Evolutionary conservation across 306 rosid species (phyloP).

Genomic region (Mimosa bimucronata): DNA sequence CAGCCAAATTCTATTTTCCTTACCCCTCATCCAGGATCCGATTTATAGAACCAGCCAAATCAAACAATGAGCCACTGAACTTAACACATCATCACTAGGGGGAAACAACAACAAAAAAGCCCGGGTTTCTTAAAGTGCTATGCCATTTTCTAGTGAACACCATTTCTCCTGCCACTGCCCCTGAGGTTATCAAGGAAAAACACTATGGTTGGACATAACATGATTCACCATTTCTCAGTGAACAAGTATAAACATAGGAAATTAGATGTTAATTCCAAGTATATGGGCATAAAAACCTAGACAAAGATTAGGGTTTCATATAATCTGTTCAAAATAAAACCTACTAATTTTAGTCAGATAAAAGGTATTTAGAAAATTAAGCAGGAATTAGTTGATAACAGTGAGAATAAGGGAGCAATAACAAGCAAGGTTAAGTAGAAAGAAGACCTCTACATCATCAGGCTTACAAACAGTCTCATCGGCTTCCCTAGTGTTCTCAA

Average conservation of each 20-base stretch:
- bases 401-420: background rate
- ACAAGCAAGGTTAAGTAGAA: background rate
- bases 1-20: background rate
- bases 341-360: background rate
- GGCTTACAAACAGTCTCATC: conserved; percentile 91
- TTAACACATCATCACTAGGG: background rate
- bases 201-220: background rate
- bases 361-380: background rate
- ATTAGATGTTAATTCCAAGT: conserved; percentile 10
- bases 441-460: conserved; percentile 82
- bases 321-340: background rate
- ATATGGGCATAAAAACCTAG: background rate
- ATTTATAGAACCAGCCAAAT: background rate
- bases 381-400: background rate
- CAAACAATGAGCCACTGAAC: background rate
- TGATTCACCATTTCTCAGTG: background rate
- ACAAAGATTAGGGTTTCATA: background rate
- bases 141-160: background rate
- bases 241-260: background rate
- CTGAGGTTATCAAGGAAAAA: background rate
- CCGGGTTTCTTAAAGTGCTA: background rate
- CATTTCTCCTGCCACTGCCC: no score
- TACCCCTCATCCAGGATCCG: background rate
- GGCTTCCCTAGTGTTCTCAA: conserved; percentile 85
- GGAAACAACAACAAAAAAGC: no score